Base-by-base conservation (phyloP, 2,329 filamentous ascomycete genomes). In the Pseudodiploospora longispora region DNA sequence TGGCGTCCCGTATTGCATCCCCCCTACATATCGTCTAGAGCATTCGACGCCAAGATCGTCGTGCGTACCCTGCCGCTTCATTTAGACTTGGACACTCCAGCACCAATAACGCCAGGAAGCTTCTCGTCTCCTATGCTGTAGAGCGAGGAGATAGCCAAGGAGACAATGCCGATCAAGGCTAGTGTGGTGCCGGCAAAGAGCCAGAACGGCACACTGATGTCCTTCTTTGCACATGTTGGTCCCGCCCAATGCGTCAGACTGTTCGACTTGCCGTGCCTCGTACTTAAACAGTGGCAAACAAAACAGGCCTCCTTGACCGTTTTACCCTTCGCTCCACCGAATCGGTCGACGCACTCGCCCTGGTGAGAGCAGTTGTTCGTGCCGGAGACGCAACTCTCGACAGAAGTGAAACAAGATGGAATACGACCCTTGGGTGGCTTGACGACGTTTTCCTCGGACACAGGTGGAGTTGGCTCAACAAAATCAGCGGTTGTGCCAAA, bases 81-180 rank as follows among this genome's bases (percentile, higher is more conserved):
- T 65, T 83, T 88, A 31, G 82, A 74, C 47, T 81, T 78, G 52
- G 84, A 86, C 33, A 98, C 91, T 51, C 93, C 93, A 39, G 93
- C 93, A n/a, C 89, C 88, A 63, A 98, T 90, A 6, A 98, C 91
- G 55, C 89, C 89, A 0, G 93, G 93, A 51, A 97, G 72, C 66
- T 89, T 85, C 70, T 95, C 82, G 62, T 85, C 79, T 31, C 91
- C 93, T 57, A 97, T 86, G 50, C 72, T 82, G 65, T 84, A 93
- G 43, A 98, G 65, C 73, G 95, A 70, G 5, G 83, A 80, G 54
- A 97, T 82, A 8, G 80, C 81, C 60, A 85, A 82, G 33, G 72
- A 74, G 29, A 94, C 67, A 33, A 86, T 66, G 38, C 78, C 75
- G 1, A 93, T 67, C 50, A 94, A 70, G 33, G 81, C 66, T 39